Base-by-base conservation (phyloP, 73 alveolate genomes). In the Stentor coeruleus region DNA sequence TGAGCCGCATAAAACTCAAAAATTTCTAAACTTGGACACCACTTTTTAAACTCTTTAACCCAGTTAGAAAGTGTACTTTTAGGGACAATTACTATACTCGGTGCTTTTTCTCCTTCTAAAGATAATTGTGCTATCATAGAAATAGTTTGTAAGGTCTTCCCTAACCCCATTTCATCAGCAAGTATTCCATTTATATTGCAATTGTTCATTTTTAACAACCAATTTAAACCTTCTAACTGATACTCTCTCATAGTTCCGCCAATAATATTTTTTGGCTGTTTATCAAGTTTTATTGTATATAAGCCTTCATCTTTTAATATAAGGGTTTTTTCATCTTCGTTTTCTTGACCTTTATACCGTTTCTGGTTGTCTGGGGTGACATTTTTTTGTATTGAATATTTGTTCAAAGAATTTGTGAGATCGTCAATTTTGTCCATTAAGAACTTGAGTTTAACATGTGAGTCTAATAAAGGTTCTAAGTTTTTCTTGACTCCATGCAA, bases 121-220 rank as follows among this genome's bases (percentile, higher is more conserved):
- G 84, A 79, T 58, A 93, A 85, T 76, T 84, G 89, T 2, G 96
- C 98, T 33, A 97, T 75, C 86, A 97, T 84, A 28, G 99, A 95
- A 59, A 97, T 97, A 28, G 99, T 91, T 81, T 94, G 91, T 15
- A 97, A 91, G 26, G 99, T 97, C 88, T 97, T 97, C 37, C 99
- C 99, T 66, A 97, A 91, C 20, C 99, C 99, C 99, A 97, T 97
- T 85, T 97, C 99, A 94, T 97, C 99, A 3, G 99, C 99, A 74
- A 97, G 89, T 77, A 97, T 97, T 2, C 99, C 99, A 86, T 94
- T 95, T 74, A 97, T 92, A 39, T 90, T 91, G 85, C 95, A 89
- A 77, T 91, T 89, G 72, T 94, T 91, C 41, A 95, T 84, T 81
- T 90, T 88, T 58, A 90, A 59, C 82, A 97, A 76, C 99, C 99